phyloP scores from a whole-genome alignment of 2,329 filamentous ascomycete species.

The Alternaria tenuissima region DNA sequence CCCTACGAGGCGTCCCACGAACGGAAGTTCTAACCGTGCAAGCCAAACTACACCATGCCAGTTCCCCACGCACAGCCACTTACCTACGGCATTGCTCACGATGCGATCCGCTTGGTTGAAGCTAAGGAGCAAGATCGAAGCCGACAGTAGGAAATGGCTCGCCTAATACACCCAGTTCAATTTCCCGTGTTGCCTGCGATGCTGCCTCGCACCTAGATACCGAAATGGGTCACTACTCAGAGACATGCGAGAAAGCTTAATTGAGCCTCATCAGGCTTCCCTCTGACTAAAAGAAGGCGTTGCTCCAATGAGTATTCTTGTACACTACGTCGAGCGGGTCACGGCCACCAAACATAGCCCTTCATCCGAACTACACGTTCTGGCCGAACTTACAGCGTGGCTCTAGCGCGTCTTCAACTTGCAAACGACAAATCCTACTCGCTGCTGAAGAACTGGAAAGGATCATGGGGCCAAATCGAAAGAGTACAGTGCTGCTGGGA shows the following conservation, averaged over 20 bases:
- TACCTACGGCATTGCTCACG: conserved; percentile 9
- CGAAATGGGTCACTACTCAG: conserved; percentile 14
- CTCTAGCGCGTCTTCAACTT: conserved; percentile 13
- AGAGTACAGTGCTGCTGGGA: conserved; percentile 14
- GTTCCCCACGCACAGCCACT: conserved; percentile 16
- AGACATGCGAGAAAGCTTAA: conserved; percentile 20
- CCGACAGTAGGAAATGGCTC: conserved; percentile 13
- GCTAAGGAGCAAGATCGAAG: not conserved
- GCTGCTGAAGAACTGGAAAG: conserved; percentile 7
- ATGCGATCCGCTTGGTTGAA: conserved; percentile 6
- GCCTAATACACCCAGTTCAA: conserved; percentile 14
- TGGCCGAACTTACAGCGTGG: conserved; percentile 18
- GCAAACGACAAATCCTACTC: conserved; percentile 18
- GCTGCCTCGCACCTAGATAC: conserved; percentile 22
- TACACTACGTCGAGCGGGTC: conserved; percentile 3
- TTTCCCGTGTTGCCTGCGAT: conserved; percentile 1
- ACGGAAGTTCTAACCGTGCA: not conserved
- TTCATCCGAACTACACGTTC: conserved; percentile 15
- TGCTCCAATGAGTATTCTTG: conserved; percentile 15
- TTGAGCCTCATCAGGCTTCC: conserved; percentile 26
- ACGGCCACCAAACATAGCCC: conserved; percentile 23
- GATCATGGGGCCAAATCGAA: conserved; percentile 22
- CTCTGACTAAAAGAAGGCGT: conserved; percentile 13
- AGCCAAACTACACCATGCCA: conserved; percentile 4
- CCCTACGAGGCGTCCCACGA: conserved; percentile 17